Evolutionary conservation across 2,329 filamentous ascomycete species (phyloP).

Genomic region (Cyphellophora europaea): DNA sequence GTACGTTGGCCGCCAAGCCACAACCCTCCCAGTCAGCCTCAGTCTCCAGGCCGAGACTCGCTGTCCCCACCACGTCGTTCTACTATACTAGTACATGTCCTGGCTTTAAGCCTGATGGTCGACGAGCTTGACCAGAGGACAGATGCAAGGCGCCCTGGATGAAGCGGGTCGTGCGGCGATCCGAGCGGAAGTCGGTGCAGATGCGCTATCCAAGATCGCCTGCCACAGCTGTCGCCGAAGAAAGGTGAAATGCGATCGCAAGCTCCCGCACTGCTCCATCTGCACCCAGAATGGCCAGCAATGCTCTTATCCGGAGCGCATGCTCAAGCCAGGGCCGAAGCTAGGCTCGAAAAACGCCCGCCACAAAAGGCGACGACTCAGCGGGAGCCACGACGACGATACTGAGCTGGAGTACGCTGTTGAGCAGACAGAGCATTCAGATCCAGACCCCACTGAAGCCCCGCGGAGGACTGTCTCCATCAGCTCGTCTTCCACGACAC

Average conservation of each 20-base stretch:
- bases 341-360: constrained; percentile 14
- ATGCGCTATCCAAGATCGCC: constrained; percentile 4
- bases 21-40: too few relatives aligned
- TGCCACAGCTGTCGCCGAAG: constrained; percentile 8
- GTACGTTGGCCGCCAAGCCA: too few relatives aligned
- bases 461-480: neutral
- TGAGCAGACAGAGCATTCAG: neutral
- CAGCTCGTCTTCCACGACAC: constrained; percentile 1
- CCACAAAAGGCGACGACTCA: neutral
- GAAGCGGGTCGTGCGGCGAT: too few relatives aligned
- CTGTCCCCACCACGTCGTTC: too few relatives aligned
- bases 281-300: constrained; percentile 4
- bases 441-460: neutral
- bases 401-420: neutral
- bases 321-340: constrained; percentile 11
- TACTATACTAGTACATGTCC: too few relatives aligned
- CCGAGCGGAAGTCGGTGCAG: too few relatives aligned
- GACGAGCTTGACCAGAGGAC: too few relatives aligned
- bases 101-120: too few relatives aligned
- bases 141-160: too few relatives aligned
- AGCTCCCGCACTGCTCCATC: constrained; percentile 6
- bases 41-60: too few relatives aligned
- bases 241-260: constrained; percentile 10
- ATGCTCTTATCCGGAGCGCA: constrained; percentile 9
- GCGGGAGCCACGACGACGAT: neutral